Conservation (phyloP, 2,329 filamentous ascomycete genomes). For the Sordariomycetes sp. region DNA sequence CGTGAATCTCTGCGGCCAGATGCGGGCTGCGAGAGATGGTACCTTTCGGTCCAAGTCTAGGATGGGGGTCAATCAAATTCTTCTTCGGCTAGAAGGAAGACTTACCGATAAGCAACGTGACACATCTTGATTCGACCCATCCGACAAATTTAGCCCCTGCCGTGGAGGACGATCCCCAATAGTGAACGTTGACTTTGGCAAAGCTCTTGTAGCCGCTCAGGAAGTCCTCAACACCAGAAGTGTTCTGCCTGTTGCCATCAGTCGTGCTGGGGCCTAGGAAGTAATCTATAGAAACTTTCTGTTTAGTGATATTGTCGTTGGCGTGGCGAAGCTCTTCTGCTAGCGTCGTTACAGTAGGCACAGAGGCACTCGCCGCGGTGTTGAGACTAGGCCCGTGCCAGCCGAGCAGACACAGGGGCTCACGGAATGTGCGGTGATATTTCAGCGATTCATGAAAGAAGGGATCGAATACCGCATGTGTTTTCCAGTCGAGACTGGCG, state of each 20-base stretch:
- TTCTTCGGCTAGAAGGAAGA: too few species aligned
- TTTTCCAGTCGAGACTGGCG: conserved; percentile 48
- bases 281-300: conserved; percentile 26
- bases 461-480: conserved; percentile 46
- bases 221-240: conserved; percentile 34
- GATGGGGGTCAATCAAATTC: too few species aligned
- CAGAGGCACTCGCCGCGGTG: conserved; percentile 43
- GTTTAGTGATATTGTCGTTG: conserved; percentile 23
- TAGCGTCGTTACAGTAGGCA: conserved; percentile 41
- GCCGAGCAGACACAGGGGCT: conserved; percentile 55
- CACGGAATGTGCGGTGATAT: conserved; percentile 46
- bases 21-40: conserved; percentile 40
- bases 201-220: conserved; percentile 42
- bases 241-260: too few species aligned
- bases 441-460: conserved; percentile 43
- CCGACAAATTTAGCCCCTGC: conserved; percentile 48
- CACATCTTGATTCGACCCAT: conserved; percentile 55
- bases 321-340: conserved; percentile 41
- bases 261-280: too few species aligned
- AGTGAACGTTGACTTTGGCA: conserved; percentile 52
- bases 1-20: conserved; percentile 55
- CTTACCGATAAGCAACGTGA: conserved; percentile 48
- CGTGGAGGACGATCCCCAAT: conserved; percentile 50
- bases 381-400: conserved; percentile 55
- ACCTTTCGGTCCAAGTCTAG: conserved; percentile 44